phyloP scores from a whole-genome alignment of 2,329 filamentous ascomycete genomes.

The Ophiostoma sp. region DNA sequence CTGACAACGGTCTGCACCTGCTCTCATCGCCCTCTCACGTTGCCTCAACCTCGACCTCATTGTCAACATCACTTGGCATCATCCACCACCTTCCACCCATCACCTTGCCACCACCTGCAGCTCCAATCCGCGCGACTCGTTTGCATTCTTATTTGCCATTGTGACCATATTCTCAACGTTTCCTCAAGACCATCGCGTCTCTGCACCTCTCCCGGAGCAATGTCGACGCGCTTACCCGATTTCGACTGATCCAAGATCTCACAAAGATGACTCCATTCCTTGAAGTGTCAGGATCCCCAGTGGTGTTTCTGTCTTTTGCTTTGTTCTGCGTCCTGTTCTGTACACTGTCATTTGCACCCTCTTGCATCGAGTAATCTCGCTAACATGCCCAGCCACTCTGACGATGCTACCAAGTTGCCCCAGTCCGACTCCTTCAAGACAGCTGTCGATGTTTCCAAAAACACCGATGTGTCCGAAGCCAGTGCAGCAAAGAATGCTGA shows the following conservation, averaged over 20 bases:
- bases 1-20: too few relatives aligned
- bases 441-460: background rate
- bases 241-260: background rate
- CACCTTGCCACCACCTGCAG: too few relatives aligned
- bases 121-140: too few relatives aligned
- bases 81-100: background rate
- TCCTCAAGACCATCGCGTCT: too few relatives aligned
- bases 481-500: slow-evolving; percentile 20
- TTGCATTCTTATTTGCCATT: too few relatives aligned
- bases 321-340: background rate
- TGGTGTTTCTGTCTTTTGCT: background rate
- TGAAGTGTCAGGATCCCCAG: slow-evolving; percentile 5
- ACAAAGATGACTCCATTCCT: background rate
- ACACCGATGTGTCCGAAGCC: background rate
- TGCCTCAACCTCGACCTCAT: background rate
- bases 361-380: background rate
- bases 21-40: background rate
- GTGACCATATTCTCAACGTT: too few relatives aligned
- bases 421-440: slow-evolving; percentile 5
- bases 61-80: background rate
- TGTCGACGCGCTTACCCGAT: background rate
- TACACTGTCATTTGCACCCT: background rate
- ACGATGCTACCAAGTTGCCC: background rate
- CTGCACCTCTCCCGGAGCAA: background rate
- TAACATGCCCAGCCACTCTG: slow-evolving; percentile 14